These are phyloP conservation scores for Saccharomycopsis guyanensis DNA, from an alignment of 805 yeast species.

Conservation along the genomic window DNA sequence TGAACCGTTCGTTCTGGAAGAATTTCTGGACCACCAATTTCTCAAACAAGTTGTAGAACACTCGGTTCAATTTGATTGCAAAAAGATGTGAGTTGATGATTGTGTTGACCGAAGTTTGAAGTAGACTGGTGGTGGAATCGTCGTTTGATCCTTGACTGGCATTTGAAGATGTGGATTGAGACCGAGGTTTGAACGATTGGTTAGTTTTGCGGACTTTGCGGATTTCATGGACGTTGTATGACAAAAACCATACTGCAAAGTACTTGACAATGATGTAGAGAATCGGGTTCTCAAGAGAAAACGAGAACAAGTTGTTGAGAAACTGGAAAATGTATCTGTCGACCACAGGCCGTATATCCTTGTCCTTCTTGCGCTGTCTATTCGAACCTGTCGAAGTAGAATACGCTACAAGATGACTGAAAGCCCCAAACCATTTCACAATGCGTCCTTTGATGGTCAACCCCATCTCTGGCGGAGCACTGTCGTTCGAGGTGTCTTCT, in stretches of 20 bases:
- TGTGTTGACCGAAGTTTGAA: constrained; percentile 12
- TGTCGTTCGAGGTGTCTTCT: not conserved
- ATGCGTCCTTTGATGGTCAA: constrained; percentile 18
- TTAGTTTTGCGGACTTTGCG: constrained; percentile 3
- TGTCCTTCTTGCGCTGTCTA: not conserved
- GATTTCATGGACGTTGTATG: constrained; percentile 19
- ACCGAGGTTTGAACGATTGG: not conserved
- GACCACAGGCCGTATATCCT: constrained; percentile 7
- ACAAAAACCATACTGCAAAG: constrained; percentile 19
- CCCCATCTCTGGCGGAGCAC: constrained; percentile 2
- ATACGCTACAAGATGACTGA: constrained; percentile 19
- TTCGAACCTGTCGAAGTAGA: constrained; percentile 18
- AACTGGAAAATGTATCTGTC: constrained; percentile 24
- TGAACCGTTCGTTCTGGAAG: constrained; percentile 20
- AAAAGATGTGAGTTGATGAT: constrained; percentile 18
- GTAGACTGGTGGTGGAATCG: not conserved
- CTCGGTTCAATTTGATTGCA: constrained; percentile 20
- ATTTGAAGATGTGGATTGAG: constrained; percentile 3
- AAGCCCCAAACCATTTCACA: constrained; percentile 10
- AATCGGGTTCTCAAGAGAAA: constrained; percentile 28
- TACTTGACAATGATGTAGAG: constrained; percentile 27
- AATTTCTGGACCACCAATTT: constrained; percentile 21
- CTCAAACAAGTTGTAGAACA: constrained; percentile 23
- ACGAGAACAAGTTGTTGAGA: constrained; percentile 23
- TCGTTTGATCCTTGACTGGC: not conserved